Evolutionary conservation across 805 yeast species (phyloP).

Genomic region (Debaryomyces maramus): DNA sequence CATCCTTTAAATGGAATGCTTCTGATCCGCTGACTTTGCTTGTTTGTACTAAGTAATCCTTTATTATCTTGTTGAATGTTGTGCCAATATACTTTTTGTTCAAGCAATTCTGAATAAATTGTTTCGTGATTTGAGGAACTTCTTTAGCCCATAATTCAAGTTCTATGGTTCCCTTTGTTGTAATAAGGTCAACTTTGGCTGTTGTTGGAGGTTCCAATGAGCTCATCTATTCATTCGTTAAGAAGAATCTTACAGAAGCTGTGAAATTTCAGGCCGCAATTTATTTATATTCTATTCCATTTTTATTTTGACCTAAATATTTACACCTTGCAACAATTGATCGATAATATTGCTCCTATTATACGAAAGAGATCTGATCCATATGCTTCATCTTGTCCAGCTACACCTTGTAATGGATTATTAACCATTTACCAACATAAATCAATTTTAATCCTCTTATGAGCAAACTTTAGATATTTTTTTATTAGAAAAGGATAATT

Average conservation of each 20-base stretch:
- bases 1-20: constrained; percentile 27
- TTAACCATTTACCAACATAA: background rate
- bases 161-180: constrained; percentile 59
- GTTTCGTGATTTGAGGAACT: constrained; percentile 47
- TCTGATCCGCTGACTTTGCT: constrained; percentile 5
- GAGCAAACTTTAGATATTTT: too few relatives aligned
- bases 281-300: too few relatives aligned
- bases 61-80: constrained; percentile 41
- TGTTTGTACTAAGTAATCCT: constrained; percentile 19
- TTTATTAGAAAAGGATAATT: too few relatives aligned
- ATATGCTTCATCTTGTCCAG: background rate
- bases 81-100: constrained; percentile 43
- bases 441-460: too few relatives aligned
- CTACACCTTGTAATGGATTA: background rate
- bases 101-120: constrained; percentile 51
- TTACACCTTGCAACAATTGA: too few relatives aligned
- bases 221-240: constrained; percentile 6
- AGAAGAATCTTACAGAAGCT: background rate
- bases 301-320: too few relatives aligned
- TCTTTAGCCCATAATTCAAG: constrained; percentile 73
- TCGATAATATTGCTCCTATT: too few relatives aligned
- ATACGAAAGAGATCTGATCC: too few relatives aligned
- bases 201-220: constrained; percentile 53
- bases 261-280: background rate
- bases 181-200: constrained; percentile 55